phyloP scores from a whole-genome alignment of 495 filamentous ascomycete species.

The Aspergillus homomorphus region DNA sequence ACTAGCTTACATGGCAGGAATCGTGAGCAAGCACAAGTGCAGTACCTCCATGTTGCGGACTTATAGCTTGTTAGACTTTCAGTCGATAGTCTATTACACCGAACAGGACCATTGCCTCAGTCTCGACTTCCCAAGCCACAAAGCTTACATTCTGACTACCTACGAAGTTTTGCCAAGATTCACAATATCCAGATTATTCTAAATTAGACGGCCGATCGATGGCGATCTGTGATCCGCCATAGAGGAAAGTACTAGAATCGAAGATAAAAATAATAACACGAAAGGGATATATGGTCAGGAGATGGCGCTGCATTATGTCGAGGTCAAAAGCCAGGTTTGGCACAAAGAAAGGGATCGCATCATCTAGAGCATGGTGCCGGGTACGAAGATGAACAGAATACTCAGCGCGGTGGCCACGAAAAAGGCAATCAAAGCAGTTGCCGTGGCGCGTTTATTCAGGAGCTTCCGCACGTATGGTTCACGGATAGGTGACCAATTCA shows the following conservation, averaged over 20 bases:
- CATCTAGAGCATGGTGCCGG: slow-evolving; percentile 72
- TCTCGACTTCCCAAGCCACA: no score
- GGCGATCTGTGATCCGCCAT: neutral
- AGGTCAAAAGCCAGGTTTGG: slow-evolving; percentile 4
- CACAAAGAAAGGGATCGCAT: slow-evolving; percentile 9
- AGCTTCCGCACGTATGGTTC: slow-evolving; percentile 87
- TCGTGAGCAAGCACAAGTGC: no score
- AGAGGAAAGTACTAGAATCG: neutral
- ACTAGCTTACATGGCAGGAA: no score
- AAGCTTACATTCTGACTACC: no score
- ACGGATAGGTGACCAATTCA: slow-evolving; percentile 78
- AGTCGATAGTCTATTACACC: no score
- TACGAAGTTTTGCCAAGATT: neutral
- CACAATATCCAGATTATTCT: neutral
- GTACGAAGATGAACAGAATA: slow-evolving; percentile 87
- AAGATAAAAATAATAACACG: neutral
- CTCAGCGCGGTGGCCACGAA: slow-evolving; percentile 73
- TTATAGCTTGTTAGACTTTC: no score
- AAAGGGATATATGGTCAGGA: neutral
- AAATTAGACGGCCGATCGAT: neutral
- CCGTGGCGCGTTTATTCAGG: slow-evolving; percentile 73
- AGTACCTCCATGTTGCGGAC: no score
- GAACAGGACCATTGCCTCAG: no score
- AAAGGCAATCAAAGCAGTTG: slow-evolving; percentile 68
- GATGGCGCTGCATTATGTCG: neutral